phyloP scores from a whole-genome alignment of 768 basidiomycete species.

The Russula lepida region DNA sequence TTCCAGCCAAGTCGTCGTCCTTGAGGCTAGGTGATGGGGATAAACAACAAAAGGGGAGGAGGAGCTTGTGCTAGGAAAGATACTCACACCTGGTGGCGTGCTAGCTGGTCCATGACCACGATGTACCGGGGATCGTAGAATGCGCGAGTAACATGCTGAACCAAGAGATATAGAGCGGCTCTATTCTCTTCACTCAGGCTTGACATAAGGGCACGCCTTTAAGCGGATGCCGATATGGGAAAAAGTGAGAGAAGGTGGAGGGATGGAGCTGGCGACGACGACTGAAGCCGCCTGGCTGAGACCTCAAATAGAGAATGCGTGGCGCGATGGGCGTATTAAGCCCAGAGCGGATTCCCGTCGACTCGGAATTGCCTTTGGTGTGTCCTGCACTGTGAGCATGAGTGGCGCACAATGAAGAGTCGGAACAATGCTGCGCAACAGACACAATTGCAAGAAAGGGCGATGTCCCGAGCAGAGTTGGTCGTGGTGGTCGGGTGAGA shows the following conservation, averaged over 20 bases:
- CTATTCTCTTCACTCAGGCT: conserved; percentile 77
- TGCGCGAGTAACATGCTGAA: conserved; percentile 86
- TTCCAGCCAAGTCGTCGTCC: conserved; percentile 87
- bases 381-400: conserved; percentile 14
- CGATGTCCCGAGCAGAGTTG: background rate
- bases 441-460: background rate
- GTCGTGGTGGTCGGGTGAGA: conserved; percentile 5
- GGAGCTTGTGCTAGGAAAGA: conserved; percentile 15
- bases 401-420: conserved; percentile 11
- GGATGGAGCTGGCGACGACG: background rate
- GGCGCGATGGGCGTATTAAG: background rate
- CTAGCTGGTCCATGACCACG: conserved; percentile 90
- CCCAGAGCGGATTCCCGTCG: background rate
- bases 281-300: conserved; percentile 2
- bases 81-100: conserved; percentile 92
- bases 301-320: background rate
- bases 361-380: background rate
- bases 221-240: background rate
- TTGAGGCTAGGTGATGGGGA: conserved; percentile 52
- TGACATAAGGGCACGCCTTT: conserved; percentile 22
- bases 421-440: conserved; percentile 15
- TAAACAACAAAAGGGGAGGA: conserved; percentile 21
- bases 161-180: conserved; percentile 75
- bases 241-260: background rate
- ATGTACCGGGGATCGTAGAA: conserved; percentile 93